Percentiles rank a stretch among this genome's conserved stretches.
phyloP scores from a whole-genome alignment of 202 grass and related monocot genomes.

The Setaria viridis region DNA sequence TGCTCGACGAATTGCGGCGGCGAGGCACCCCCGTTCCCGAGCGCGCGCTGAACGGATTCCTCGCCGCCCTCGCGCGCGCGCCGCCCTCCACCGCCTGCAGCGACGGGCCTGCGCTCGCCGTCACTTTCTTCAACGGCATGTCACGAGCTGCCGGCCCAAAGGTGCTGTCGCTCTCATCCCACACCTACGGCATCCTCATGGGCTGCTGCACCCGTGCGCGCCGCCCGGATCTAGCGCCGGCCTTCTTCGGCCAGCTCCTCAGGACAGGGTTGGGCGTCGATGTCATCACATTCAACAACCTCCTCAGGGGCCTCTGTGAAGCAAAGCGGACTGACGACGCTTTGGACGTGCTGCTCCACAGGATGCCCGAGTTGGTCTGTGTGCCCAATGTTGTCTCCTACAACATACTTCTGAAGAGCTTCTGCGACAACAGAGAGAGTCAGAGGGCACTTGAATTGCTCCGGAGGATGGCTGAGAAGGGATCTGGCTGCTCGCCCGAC shows the following conservation, averaged over 20 bases:
- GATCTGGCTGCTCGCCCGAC: not conserved
- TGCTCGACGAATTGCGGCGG: too few relatives aligned
- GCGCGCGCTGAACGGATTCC: too few relatives aligned
- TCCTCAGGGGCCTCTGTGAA: not conserved
- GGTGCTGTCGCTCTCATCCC: not conserved
- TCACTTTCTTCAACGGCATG: not conserved
- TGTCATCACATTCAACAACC: not conserved
- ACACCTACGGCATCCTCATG: conserved; percentile 31
- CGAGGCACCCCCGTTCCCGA: too few relatives aligned
- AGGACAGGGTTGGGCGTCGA: not conserved
- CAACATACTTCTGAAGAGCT: not conserved
- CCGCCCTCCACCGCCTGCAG: not conserved
- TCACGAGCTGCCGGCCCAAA: not conserved
- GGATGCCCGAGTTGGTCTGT: conserved; percentile 17
- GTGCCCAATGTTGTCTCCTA: not conserved
- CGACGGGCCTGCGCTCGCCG: not conserved
- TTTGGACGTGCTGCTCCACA: not conserved
- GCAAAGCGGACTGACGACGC: conserved; percentile 7
- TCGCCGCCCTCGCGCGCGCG: not conserved
- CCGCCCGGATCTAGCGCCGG: not conserved
- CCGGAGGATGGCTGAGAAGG: not conserved
- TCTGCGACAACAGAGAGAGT: not conserved
- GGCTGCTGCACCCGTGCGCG: not conserved
- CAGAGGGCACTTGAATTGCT: not conserved
- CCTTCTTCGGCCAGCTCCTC: not conserved